Conservation (phyloP, 192 early-diverging fungal species). For the Backusella luteola region DNA sequence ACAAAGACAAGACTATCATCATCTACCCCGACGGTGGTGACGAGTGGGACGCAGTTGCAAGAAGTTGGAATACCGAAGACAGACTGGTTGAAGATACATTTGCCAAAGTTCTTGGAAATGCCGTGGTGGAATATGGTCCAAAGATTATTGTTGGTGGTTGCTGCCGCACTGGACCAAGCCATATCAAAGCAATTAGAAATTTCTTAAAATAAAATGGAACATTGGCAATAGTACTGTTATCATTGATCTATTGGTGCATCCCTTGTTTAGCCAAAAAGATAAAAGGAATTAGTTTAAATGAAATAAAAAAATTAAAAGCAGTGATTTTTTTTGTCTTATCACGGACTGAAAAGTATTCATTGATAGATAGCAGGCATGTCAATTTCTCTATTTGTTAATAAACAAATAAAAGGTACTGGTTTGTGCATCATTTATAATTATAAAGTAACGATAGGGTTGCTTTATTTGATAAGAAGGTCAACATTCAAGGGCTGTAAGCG, state of each 20-base stretch:
- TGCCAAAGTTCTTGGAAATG: conserved; percentile 30
- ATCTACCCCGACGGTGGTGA: conserved; percentile 57
- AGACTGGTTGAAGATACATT: conserved; percentile 31
- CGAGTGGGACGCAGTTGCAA: conserved; percentile 38
- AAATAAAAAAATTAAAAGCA: not conserved
- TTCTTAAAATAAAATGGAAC: not conserved
- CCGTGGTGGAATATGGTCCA: conserved; percentile 38
- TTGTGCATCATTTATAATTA: not conserved
- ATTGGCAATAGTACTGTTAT: not conserved
- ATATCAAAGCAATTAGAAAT: conserved; percentile 34
- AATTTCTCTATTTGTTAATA: not conserved
- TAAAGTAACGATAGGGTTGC: not conserved
- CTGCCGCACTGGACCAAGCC: conserved; percentile 53
- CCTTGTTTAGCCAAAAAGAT: not conserved
- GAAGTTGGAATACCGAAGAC: conserved; percentile 30
- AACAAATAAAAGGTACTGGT: not conserved
- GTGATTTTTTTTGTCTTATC: not conserved
- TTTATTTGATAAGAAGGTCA: not conserved
- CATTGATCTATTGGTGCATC: not conserved
- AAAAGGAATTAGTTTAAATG: not conserved
- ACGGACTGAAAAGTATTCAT: not conserved
- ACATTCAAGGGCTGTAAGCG: not conserved
- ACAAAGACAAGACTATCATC: conserved; percentile 35
- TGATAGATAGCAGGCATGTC: not conserved
- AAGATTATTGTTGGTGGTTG: conserved; percentile 56